A percentile compares a stretch with the other conserved stretches of the same genome.
Evolutionary conservation across 2,329 filamentous ascomycete species (phyloP).

Genomic region (Aspergillus luchuensis): DNA sequence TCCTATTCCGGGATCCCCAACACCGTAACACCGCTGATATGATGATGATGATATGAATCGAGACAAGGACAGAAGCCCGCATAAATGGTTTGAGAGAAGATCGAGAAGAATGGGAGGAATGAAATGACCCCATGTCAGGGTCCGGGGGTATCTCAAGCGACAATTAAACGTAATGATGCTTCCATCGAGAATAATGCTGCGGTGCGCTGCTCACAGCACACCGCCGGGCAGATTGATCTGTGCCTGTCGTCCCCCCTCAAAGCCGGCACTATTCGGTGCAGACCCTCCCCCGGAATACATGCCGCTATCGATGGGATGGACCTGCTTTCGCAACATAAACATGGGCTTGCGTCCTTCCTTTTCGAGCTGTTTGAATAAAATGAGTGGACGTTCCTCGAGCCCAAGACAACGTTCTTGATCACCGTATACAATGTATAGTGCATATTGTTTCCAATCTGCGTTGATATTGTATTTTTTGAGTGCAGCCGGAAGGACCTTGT

Average conservation of each 20-base stretch:
- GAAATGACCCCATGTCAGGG: constrained; percentile 1
- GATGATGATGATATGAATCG: not conserved
- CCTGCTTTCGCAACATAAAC: constrained; percentile 87
- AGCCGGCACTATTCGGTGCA: constrained; percentile 36
- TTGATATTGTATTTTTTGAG: constrained; percentile 99
- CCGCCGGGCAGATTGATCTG: constrained; percentile 39
- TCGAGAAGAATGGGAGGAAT: not conserved
- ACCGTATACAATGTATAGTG: constrained; percentile 97
- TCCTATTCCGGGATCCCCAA: constrained; percentile 1
- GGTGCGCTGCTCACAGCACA: constrained; percentile 28
- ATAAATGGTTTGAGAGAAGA: not conserved
- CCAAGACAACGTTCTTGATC: constrained; percentile 93
- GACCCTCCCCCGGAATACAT: constrained; percentile 26
- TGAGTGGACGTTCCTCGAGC: constrained; percentile 88
- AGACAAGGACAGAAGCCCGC: not conserved
- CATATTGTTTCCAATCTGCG: constrained; percentile 95
- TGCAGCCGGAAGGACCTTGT: constrained; percentile 93
- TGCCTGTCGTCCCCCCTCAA: constrained; percentile 29
- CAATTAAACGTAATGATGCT: constrained; percentile 11
- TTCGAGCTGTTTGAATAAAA: constrained; percentile 95
- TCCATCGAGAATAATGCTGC: constrained; percentile 4
- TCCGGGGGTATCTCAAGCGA: constrained; percentile 25
- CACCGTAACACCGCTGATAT: constrained; percentile 5
- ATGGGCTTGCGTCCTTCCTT: constrained; percentile 97
- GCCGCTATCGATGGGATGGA: constrained; percentile 51